Evolutionary conservation across 2,329 filamentous ascomycete species (phyloP), one percentile per base, ranked within the genome.

Genomic region (Colletotrichum sp.): DNA sequence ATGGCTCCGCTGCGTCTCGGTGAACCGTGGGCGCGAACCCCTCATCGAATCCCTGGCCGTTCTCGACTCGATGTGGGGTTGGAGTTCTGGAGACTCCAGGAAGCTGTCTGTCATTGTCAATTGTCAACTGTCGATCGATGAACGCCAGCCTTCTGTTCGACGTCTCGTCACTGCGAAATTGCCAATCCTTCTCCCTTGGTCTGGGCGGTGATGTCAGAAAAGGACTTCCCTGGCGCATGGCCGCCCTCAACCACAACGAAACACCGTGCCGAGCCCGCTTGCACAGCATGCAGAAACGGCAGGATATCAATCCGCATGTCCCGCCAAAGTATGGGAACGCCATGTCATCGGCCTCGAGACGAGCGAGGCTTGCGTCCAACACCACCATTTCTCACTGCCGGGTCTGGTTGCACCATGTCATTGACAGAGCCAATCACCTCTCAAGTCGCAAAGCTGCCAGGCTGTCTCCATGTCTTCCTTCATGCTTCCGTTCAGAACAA

Each of bases 1-100:
- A 36, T 49, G 69, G 73, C 39, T 64, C 73, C 34, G 69, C 73
- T 69, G 70, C 73, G 69, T 68, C 64, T 68, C 70, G 64, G 64
- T 72, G 64, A 69, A 69, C 69, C 55, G 59, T 69, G 64, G 55
- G 52, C 55, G 67, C 30, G 19, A 68, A 57, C 63, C 70, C 72
- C 69, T 73, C 57, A 64, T 63, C 63, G 39, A 59, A 68, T 52
- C 73, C 57, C 73, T 64, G 69, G 29, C n/a, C 19, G 39, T 72
- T 63, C 34, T 68, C 27, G 44, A 61, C 32, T 34, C 15, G 16
- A 64, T 67, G 57, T 59, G 70, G 73, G 29, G 70, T 64, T 22
- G 73, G 27, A 65, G 32, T n/a, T 71, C 63, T 64, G 44, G 25
- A 39, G 59, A 27, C 59, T 44, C 44, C 29, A 61, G 32, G 34